Percentiles rank a stretch among this genome's conserved stretches.
Evolutionary conservation across 768 basidiomycete genomes (phyloP).

Genomic region (Serendipita sp.): DNA sequence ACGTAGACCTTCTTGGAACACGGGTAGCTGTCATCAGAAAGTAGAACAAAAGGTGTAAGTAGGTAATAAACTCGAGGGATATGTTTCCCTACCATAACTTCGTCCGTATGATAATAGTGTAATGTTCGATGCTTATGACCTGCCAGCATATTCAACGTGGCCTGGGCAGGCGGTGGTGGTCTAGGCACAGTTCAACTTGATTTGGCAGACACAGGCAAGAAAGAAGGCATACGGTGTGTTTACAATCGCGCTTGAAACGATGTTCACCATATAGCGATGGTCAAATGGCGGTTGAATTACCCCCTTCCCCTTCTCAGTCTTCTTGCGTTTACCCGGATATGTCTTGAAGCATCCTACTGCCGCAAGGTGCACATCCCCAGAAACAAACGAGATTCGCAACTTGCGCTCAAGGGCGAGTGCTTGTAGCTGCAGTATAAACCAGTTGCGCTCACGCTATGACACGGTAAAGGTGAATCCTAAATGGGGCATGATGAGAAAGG

Average conservation of each 20-base stretch:
- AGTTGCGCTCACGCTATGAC: slow-evolving; percentile 72
- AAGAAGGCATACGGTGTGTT: slow-evolving; percentile 68
- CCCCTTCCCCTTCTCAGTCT: slow-evolving; percentile 9
- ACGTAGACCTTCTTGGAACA: slow-evolving; percentile 50
- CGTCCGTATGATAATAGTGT: slow-evolving; percentile 70
- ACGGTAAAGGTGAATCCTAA: background rate
- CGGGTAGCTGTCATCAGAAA: slow-evolving; percentile 56
- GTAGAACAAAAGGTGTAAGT: slow-evolving; percentile 56
- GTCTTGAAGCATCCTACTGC: slow-evolving; percentile 70
- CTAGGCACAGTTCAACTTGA: slow-evolving; percentile 11
- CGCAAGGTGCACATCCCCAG: slow-evolving; percentile 88
- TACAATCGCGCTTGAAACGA: slow-evolving; percentile 78
- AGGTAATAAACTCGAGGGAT: background rate
- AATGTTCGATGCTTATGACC: slow-evolving; percentile 70
- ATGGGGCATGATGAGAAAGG: background rate
- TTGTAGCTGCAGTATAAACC: slow-evolving; percentile 69
- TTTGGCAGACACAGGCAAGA: slow-evolving; percentile 22
- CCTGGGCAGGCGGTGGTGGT: slow-evolving; percentile 57
- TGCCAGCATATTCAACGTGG: slow-evolving; percentile 64
- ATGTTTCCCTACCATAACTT: slow-evolving; percentile 49
- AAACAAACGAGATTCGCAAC: slow-evolving; percentile 64
- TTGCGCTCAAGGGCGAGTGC: slow-evolving; percentile 43
- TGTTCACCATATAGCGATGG: slow-evolving; percentile 79
- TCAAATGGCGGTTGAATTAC: slow-evolving; percentile 43
- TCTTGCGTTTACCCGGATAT: slow-evolving; percentile 32